phyloP scores from a whole-genome alignment of 441 rosid genomes.

The Rhodomyrtus psidioides region DNA sequence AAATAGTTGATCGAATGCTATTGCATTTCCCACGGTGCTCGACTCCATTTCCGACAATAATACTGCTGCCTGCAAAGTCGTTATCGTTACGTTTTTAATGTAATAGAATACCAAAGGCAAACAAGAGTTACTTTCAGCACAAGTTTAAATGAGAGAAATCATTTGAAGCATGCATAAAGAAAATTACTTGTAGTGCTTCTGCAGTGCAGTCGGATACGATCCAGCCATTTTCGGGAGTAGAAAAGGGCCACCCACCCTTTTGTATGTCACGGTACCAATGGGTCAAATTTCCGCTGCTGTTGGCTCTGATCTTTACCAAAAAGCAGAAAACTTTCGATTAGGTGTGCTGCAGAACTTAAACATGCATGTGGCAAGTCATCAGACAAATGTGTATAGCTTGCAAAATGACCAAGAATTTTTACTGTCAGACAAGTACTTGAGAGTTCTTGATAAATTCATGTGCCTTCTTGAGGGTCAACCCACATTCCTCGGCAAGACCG shows the following conservation, averaged over 20 bases:
- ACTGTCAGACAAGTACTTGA: constrained; percentile 17
- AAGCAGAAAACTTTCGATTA: neutral
- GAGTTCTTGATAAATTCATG: constrained; percentile 39
- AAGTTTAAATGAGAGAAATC: too few species aligned
- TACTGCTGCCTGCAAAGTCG: constrained; percentile 23
- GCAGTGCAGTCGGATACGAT: constrained; percentile 50
- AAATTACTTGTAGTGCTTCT: constrained; percentile 42
- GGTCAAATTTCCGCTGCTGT: constrained; percentile 13
- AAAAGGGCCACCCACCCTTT: constrained; percentile 73
- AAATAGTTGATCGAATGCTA: neutral
- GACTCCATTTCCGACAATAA: constrained; percentile 26
- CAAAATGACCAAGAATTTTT: constrained; percentile 19
- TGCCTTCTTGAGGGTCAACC: constrained; percentile 40
- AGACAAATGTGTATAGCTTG: too few species aligned
- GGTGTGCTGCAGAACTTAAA: neutral
- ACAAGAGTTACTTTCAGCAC: too few species aligned
- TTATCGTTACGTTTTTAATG: too few species aligned
- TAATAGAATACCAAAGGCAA: too few species aligned
- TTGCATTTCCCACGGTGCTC: neutral
- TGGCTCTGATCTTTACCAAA: constrained; percentile 12
- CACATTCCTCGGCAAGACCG: constrained; percentile 27
- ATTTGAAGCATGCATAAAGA: neutral
- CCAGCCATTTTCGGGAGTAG: constrained; percentile 59
- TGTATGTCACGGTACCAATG: constrained; percentile 44
- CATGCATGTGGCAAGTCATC: neutral